These are phyloP conservation scores for Phaeosphaeriaceae sp. DNA, from an alignment of 2,329 filamentous ascomycete genomes.

Conservation along the genomic window DNA sequence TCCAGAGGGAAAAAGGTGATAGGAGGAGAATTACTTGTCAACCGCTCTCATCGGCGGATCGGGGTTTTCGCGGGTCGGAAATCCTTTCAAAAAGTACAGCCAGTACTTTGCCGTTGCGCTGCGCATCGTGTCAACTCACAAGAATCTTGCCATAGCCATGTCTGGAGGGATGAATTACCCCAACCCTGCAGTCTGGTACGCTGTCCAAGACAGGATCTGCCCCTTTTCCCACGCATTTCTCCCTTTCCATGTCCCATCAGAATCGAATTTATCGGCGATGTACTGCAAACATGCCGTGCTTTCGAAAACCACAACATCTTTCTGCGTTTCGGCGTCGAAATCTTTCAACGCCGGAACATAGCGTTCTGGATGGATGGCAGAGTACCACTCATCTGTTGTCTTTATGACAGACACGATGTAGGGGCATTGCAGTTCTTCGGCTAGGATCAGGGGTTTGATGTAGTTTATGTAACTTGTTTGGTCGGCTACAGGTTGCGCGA, in stretches of 20 bases:
- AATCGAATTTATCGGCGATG: constrained; percentile 44
- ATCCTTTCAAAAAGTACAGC: constrained; percentile 35
- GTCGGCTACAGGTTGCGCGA: neutral
- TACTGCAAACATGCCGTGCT: constrained; percentile 50
- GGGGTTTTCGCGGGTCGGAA: constrained; percentile 23
- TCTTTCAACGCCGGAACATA: constrained; percentile 47
- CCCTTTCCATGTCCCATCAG: constrained; percentile 12
- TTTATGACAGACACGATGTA: constrained; percentile 46
- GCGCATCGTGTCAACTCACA: neutral
- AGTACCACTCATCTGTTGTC: constrained; percentile 43
- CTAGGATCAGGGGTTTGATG: constrained; percentile 50
- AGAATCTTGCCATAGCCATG: too few species aligned
- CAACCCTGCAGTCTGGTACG: constrained; percentile 48
- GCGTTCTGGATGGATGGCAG: constrained; percentile 46
- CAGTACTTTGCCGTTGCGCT: constrained; percentile 45
- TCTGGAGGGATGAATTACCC: constrained; percentile 27
- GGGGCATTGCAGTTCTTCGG: constrained; percentile 40
- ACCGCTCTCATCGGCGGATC: constrained; percentile 23
- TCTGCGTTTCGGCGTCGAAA: constrained; percentile 31
- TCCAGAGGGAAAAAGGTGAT: too few species aligned
- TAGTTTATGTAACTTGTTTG: constrained; percentile 44
- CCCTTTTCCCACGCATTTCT: constrained; percentile 35
- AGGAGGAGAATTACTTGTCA: constrained; percentile 17
- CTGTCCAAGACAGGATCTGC: constrained; percentile 41
- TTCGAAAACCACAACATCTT: constrained; percentile 46